Evolutionary conservation across 208 protist species (phyloP).

Genomic region (Leishmania martiniquensis): DNA sequence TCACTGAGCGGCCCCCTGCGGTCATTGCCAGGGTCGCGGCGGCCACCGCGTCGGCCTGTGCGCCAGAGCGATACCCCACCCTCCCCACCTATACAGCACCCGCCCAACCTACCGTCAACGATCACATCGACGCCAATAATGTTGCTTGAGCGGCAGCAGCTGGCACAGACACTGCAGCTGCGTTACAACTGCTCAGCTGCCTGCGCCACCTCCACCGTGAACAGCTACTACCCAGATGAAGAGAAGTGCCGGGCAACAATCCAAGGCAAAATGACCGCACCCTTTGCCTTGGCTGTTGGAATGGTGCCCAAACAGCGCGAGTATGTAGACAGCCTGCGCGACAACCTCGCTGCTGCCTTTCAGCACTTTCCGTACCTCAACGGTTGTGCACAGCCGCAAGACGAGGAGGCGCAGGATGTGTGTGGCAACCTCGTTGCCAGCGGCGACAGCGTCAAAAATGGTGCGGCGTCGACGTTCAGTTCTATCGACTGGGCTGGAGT

Average conservation of each 20-base stretch:
- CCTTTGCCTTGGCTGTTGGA: slow-evolving; percentile 54
- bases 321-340: slow-evolving; percentile 31
- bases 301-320: slow-evolving; percentile 44
- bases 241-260: slow-evolving; percentile 25
- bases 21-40: not conserved
- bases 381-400: slow-evolving; percentile 9
- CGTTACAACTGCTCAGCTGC: slow-evolving; percentile 31
- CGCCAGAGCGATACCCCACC: not conserved
- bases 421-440: not conserved
- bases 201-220: slow-evolving; percentile 34
- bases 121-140: not conserved
- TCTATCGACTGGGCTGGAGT: slow-evolving; percentile 29
- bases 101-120: not conserved
- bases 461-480: not conserved
- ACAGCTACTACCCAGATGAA: slow-evolving; percentile 30
- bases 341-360: slow-evolving; percentile 18
- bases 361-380: slow-evolving; percentile 41
- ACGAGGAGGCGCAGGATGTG: slow-evolving; percentile 1
- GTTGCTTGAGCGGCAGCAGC: slow-evolving; percentile 1
- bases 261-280: slow-evolving; percentile 31
- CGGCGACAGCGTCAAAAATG: not conserved
- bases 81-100: not conserved
- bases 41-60: not conserved
- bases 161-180: slow-evolving; percentile 8
- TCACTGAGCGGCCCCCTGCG: not conserved